These are phyloP conservation scores for Skeletonema grethae DNA, from an alignment of 108 stramenopile genomes.

Conservation along the genomic window DNA sequence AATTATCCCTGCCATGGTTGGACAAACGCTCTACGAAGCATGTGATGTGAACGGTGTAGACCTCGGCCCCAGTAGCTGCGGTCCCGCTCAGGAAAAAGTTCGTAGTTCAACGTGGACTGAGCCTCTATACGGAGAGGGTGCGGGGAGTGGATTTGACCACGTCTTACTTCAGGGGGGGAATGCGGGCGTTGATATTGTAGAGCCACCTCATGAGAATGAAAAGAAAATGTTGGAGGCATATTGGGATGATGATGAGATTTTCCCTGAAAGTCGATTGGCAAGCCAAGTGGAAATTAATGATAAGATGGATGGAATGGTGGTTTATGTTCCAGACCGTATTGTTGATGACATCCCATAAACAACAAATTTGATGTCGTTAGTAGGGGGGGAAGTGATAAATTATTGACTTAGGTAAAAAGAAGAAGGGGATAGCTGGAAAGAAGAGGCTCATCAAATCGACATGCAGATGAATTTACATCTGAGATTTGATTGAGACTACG, in stretches of 20 bases:
- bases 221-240: conserved; percentile 64
- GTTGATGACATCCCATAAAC: conserved; percentile 80
- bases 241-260: conserved; percentile 91
- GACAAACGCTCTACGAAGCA: conserved; percentile 74
- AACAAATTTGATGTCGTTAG: not conserved
- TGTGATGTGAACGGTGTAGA: conserved; percentile 82
- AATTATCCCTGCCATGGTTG: conserved; percentile 74
- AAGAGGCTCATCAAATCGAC: not conserved
- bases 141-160: conserved; percentile 87
- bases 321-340: conserved; percentile 89
- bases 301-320: conserved; percentile 90
- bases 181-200: conserved; percentile 61
- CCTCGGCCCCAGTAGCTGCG: conserved; percentile 71
- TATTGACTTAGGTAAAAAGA: not conserved
- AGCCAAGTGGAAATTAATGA: conserved; percentile 66
- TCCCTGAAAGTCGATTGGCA: conserved; percentile 78
- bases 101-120: conserved; percentile 79
- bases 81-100: conserved; percentile 54
- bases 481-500: not conserved
- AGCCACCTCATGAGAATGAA: conserved; percentile 61
- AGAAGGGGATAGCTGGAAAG: not conserved
- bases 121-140: conserved; percentile 86
- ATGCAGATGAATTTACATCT: not conserved
- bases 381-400: not conserved
- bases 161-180: conserved; percentile 64